Evolutionary conservation across 371 early-diverging fungal genomes (phyloP).

Genomic region (Vairimorpha apis): DNA sequence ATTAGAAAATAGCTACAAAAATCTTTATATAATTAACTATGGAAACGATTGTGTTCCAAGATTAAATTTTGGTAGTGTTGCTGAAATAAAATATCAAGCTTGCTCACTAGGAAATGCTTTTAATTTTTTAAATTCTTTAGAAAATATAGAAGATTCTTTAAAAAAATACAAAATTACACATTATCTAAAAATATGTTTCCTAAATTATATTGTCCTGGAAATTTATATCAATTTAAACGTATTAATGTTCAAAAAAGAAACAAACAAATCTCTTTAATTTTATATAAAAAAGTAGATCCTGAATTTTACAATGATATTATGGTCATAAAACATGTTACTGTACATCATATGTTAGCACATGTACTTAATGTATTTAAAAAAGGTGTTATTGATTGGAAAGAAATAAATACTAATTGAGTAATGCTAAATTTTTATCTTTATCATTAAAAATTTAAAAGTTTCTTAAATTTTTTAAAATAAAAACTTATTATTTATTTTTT

Average conservation of each 20-base stretch:
- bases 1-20: slow-evolving; percentile 1
- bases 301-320: slow-evolving; percentile 17
- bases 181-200: slow-evolving; percentile 37
- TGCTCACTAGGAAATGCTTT: slow-evolving; percentile 51
- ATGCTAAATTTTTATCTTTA: too few relatives aligned
- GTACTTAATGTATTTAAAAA: slow-evolving; percentile 12
- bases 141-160: slow-evolving; percentile 40
- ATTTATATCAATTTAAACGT: slow-evolving; percentile 49
- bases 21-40: slow-evolving; percentile 46
- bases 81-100: slow-evolving; percentile 57
- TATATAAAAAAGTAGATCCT: slow-evolving; percentile 11
- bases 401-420: neutral
- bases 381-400: slow-evolving; percentile 4
- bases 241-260: slow-evolving; percentile 3
- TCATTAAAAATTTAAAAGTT: too few relatives aligned
- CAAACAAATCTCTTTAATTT: slow-evolving; percentile 24
- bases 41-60: slow-evolving; percentile 60
- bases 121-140: slow-evolving; percentile 29
- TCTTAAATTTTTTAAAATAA: too few relatives aligned
- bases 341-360: slow-evolving; percentile 27
- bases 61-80: slow-evolving; percentile 55
- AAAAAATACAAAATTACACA: slow-evolving; percentile 45
- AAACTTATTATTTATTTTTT: too few relatives aligned
- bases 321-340: slow-evolving; percentile 28
- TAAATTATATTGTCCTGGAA: slow-evolving; percentile 61